Base-by-base conservation (phyloP, 148 eudicot genomes). In the Vaccinium vitisidaea region DNA sequence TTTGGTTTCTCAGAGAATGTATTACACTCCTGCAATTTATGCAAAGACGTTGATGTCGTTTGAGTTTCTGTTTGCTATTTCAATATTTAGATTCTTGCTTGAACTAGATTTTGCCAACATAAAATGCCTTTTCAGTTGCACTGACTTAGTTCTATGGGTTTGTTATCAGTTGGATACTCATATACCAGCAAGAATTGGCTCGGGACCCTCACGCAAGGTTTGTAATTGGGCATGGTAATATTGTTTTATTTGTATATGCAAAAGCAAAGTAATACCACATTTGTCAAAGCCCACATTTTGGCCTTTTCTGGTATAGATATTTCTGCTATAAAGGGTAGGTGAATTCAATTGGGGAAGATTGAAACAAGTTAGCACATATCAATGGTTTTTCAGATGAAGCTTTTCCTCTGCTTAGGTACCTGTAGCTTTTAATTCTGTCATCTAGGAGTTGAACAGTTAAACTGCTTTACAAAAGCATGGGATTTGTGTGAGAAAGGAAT, bases 201-300 rank as follows among this genome's bases (percentile, higher is more conserved):
- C 96, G 84, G 98, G 96, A 87, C 92, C 93, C 69, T 93, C 98
- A 56, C 88, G 98, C 77, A 96, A 96, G 98, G 98, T 95, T 79
- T 67, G 86, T 85, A 6, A 67, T 70, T 87, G 49, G 46, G 43
- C 48, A 19, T 52, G 53, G 14, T 83, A 19, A 50, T 70, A 50
- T 69, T 16, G 14, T 16, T 61, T n/a, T 46, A 48, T 63, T 19
- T 0, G 21, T 67, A 9, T 10, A 49, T 21, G 56, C 56, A 76
- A 4, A 76, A 49, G 6, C 1, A 10, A 76, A 76, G 32, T 49
- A 76, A 25, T 65, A 23, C 30, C 71, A 21, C 27, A 61, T 61
- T 61, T 21, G 11, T 61, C 69, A 21, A 61, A n/a, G 69, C 69
- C 69, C 61, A 55, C 18, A 15, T 56, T 56, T 56, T 16, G 61